Percentiles rank a stretch among this genome's conserved stretches.
These are phyloP conservation scores for Talaromyces ruber DNA, from an alignment of 495 filamentous ascomycete species.

Conservation along the genomic window DNA sequence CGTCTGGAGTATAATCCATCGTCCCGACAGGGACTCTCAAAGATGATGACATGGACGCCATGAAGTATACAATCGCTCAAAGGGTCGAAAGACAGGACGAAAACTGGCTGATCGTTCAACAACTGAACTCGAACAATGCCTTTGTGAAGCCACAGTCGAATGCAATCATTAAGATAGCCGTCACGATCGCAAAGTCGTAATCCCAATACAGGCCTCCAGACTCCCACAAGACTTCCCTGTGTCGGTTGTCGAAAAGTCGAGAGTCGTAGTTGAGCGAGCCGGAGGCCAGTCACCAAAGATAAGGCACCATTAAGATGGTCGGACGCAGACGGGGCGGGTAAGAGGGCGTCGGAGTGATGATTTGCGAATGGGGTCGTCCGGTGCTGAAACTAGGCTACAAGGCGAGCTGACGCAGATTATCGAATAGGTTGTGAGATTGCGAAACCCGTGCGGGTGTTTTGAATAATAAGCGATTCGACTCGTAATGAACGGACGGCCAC, in stretches of 20 bases:
- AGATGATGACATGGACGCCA: neutral
- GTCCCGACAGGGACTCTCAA: neutral
- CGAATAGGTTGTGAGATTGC: neutral
- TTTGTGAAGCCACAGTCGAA: neutral
- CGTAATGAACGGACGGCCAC: constrained; percentile 43
- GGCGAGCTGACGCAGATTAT: neutral
- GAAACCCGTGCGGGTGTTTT: neutral
- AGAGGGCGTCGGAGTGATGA: neutral
- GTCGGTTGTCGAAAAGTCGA: neutral
- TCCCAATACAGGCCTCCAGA: constrained; percentile 5
- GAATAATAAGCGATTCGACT: constrained; percentile 8
- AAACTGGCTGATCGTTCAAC: neutral
- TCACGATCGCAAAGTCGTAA: neutral
- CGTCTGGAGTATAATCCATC: constrained; percentile 6
- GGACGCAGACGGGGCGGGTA: neutral
- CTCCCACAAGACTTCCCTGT: constrained; percentile 4
- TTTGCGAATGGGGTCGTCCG: neutral
- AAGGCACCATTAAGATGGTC: constrained; percentile 21
- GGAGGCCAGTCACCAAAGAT: constrained; percentile 31
- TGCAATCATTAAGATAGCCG: neutral
- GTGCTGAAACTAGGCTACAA: neutral
- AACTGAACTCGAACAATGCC: neutral
- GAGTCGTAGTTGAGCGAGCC: constrained; percentile 6
- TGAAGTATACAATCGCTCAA: neutral
- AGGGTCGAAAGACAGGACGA: neutral